Percentiles rank a stretch among this genome's conserved stretches.
phyloP scores from a whole-genome alignment of 2,329 filamentous ascomycete species.

The Fusarium sp. region DNA sequence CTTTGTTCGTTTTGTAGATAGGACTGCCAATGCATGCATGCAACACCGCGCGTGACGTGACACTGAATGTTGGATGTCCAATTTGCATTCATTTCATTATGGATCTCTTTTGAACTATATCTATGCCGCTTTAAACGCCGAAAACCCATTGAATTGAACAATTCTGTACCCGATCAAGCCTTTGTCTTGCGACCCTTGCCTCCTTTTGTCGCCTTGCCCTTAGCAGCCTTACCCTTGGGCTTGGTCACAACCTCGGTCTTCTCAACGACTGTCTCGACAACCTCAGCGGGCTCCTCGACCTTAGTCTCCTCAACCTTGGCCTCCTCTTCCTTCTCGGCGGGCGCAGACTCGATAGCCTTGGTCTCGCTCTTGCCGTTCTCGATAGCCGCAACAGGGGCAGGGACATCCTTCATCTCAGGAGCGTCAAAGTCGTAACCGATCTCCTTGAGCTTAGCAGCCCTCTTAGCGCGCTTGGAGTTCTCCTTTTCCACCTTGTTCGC shows the following conservation, averaged over 20 bases:
- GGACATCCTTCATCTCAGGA: constrained; percentile 73
- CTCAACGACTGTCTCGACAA: constrained; percentile 39
- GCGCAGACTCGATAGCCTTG: constrained; percentile 54
- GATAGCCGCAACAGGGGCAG: constrained; percentile 54
- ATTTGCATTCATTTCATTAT: constrained; percentile 47
- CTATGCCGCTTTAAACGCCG: constrained; percentile 46
- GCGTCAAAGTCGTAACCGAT: constrained; percentile 86
- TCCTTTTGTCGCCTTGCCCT: constrained; percentile 38
- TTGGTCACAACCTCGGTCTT: constrained; percentile 45
- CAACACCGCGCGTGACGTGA: not conserved
- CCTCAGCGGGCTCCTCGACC: constrained; percentile 43
- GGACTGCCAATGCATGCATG: not conserved
- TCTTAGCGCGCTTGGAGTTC: constrained; percentile 73
- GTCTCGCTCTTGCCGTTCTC: constrained; percentile 51
- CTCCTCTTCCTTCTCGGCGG: constrained; percentile 49
- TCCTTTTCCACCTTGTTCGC: constrained; percentile 78
- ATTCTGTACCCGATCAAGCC: constrained; percentile 48
- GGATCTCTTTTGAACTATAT: constrained; percentile 41
- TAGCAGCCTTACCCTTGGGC: constrained; percentile 50
- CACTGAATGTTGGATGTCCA: constrained; percentile 23
- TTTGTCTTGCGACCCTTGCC: constrained; percentile 53
- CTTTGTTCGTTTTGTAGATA: constrained; percentile 5
- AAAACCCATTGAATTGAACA: constrained; percentile 36
- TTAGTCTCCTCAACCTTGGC: constrained; percentile 38
- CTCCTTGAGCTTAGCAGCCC: constrained; percentile 79